phyloP scores from a whole-genome alignment of 1,284 basidiomycete species.

The Cutaneotrichosporon cutaneum region DNA sequence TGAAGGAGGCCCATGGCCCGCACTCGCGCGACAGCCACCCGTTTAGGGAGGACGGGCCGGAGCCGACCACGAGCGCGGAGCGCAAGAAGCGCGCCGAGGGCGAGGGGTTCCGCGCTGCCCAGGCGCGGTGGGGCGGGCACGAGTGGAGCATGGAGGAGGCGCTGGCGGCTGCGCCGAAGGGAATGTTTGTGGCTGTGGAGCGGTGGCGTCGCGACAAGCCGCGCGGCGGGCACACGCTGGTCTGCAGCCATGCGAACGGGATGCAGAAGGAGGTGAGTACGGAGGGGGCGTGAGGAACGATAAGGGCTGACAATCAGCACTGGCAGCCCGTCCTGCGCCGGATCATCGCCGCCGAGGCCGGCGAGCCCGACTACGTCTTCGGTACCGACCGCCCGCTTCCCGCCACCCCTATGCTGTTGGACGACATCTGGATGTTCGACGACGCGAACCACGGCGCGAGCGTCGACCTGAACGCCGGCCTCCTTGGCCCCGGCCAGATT shows the following conservation, averaged over 20 bases:
- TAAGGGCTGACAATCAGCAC: constrained; percentile 18
- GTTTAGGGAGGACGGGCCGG: constrained; percentile 16
- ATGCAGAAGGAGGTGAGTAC: constrained; percentile 22
- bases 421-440: constrained; percentile 79
- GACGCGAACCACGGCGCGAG: constrained; percentile 73
- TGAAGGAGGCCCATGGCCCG: constrained; percentile 37
- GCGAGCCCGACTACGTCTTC: constrained; percentile 2
- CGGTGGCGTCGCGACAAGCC: constrained; percentile 18
- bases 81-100: constrained; percentile 27
- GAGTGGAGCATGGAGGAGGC: constrained; percentile 17
- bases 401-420: constrained; percentile 50
- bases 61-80: constrained; percentile 31
- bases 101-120: not conserved
- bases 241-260: constrained; percentile 24
- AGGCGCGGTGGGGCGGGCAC: constrained; percentile 16
- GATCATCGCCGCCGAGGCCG: constrained; percentile 43
- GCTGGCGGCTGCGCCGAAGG: constrained; percentile 8
- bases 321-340: constrained; percentile 65
- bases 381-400: constrained; percentile 9
- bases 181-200: constrained; percentile 21
- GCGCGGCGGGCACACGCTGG: constrained; percentile 14
- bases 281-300: constrained; percentile 25
- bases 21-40: constrained; percentile 25
- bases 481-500: constrained; percentile 51
- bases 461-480: constrained; percentile 62